These are phyloP conservation scores for Prunus dulcis DNA, from an alignment of 306 rosid genomes.

Conservation along the genomic window DNA sequence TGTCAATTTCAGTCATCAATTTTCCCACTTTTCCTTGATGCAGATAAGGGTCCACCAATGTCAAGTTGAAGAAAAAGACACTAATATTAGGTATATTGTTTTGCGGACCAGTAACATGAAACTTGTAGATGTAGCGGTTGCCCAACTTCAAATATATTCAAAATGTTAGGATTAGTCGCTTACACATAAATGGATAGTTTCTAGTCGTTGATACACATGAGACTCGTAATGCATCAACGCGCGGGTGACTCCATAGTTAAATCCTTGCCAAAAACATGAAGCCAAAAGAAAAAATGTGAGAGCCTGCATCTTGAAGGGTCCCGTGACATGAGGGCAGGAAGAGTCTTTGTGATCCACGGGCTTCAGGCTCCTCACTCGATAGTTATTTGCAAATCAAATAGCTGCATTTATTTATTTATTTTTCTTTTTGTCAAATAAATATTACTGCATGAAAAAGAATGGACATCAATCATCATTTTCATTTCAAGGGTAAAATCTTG, in stretches of 20 bases:
- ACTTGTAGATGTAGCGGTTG: not conserved
- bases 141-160: not conserved
- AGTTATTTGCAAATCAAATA: not conserved
- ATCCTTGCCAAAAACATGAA: too few species aligned
- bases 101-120: not conserved
- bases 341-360: not conserved
- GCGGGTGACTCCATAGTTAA: too few species aligned
- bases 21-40: not conserved
- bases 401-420: not conserved
- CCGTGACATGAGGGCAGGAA: not conserved
- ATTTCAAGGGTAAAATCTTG: not conserved
- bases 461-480: not conserved
- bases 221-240: too few species aligned
- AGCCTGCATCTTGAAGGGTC: too few species aligned
- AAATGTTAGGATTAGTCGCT: too few species aligned
- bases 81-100: not conserved
- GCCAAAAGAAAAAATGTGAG: too few species aligned
- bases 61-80: not conserved
- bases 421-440: too few species aligned
- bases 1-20: not conserved
- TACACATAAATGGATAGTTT: too few species aligned
- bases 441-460: too few species aligned
- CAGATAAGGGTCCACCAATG: constrained; percentile 3
- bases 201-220: too few species aligned
- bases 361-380: not conserved